These are phyloP conservation scores for Cladosporium sp. DNA, from an alignment of 2,329 filamentous ascomycete genomes.

Conservation along the genomic window DNA sequence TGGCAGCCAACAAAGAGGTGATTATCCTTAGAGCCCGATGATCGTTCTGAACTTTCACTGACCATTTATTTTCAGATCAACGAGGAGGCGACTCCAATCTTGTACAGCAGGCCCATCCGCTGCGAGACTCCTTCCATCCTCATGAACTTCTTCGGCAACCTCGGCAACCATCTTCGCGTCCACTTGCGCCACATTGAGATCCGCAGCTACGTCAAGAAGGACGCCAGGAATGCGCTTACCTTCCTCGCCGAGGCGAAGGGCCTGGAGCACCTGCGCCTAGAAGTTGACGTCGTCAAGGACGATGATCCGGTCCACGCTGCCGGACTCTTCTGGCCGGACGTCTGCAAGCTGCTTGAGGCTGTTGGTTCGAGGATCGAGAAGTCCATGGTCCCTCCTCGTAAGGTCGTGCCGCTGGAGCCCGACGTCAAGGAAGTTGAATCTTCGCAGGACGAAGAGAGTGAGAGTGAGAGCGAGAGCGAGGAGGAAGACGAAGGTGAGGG, in stretches of 20 bases:
- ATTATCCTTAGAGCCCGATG: not conserved
- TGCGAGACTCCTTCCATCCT: slow-evolving; percentile 38
- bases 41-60: not conserved
- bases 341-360: slow-evolving; percentile 14
- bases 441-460: slow-evolving; percentile 7
- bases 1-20: slow-evolving; percentile 39
- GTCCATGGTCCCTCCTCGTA: slow-evolving; percentile 10
- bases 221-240: slow-evolving; percentile 37
- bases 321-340: slow-evolving; percentile 32
- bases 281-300: slow-evolving; percentile 32
- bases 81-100: slow-evolving; percentile 33
- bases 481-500: slow-evolving; percentile 1
- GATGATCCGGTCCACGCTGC: slow-evolving; percentile 38
- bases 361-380: slow-evolving; percentile 11
- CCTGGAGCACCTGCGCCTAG: slow-evolving; percentile 35
- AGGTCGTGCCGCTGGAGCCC: not conserved
- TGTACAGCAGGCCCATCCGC: slow-evolving; percentile 37
- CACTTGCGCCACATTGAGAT: slow-evolving; percentile 33
- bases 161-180: slow-evolving; percentile 27
- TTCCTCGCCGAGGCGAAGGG: slow-evolving; percentile 37
- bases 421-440: not conserved
- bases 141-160: slow-evolving; percentile 37
- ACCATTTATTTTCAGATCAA: slow-evolving; percentile 29
- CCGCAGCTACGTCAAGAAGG: slow-evolving; percentile 35
- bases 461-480: not conserved